These are phyloP conservation scores for Phytopythium cucurbitacearum DNA, from an alignment of 352 stramenopile genomes.

Conservation along the genomic window DNA sequence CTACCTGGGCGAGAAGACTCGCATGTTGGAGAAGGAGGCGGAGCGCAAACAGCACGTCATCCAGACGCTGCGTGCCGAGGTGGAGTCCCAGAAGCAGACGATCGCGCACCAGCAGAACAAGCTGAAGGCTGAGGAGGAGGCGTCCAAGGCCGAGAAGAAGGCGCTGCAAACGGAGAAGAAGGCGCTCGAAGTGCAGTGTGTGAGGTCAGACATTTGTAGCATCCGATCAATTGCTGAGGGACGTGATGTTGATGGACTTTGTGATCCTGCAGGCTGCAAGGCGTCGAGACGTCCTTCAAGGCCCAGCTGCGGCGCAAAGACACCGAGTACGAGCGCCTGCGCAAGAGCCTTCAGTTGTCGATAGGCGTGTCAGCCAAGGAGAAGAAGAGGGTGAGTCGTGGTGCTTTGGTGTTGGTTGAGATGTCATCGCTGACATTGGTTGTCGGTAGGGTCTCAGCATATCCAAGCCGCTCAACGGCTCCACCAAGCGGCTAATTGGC, in stretches of 20 bases:
- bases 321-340: constrained; percentile 66
- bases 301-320: constrained; percentile 71
- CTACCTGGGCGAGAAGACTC: constrained; percentile 39
- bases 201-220: constrained; percentile 20
- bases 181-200: constrained; percentile 58
- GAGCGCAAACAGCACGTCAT: constrained; percentile 47
- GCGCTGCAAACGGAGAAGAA: constrained; percentile 62
- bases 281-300: constrained; percentile 71
- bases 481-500: no score
- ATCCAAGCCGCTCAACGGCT: no score
- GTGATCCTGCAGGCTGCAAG: constrained; percentile 36
- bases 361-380: constrained; percentile 47
- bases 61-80: constrained; percentile 34
- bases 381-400: constrained; percentile 13
- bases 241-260: background rate
- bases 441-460: no score
- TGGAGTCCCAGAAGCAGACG: constrained; percentile 46
- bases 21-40: constrained; percentile 39
- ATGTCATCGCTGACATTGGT: no score
- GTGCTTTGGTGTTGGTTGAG: no score
- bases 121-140: constrained; percentile 56
- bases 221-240: background rate
- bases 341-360: constrained; percentile 62
- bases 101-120: constrained; percentile 52
- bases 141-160: constrained; percentile 37